Evolutionary conservation across 345 rosid species (phyloP).

Genomic region (Gossypium turneri): DNA sequence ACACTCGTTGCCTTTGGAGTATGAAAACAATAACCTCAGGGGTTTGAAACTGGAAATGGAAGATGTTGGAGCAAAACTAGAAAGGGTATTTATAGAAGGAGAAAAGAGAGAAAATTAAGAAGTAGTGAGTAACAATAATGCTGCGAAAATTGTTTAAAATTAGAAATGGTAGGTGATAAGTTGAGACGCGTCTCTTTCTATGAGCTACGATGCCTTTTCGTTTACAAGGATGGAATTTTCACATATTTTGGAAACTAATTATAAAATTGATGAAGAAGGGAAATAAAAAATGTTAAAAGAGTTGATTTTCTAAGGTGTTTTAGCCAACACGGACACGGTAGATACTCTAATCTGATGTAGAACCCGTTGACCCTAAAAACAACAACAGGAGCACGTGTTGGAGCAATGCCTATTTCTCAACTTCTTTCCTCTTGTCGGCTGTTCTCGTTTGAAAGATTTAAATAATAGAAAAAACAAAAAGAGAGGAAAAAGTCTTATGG

Average conservation of each 20-base stretch:
- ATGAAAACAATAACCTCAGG: neutral
- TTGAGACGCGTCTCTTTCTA: neutral
- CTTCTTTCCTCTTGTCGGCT: neutral
- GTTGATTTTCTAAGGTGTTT: neutral
- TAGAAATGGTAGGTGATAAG: neutral
- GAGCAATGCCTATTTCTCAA: neutral
- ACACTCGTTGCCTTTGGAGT: neutral
- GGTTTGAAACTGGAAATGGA: neutral
- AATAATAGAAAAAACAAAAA: neutral
- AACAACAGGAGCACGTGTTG: neutral
- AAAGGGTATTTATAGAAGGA: slow-evolving; percentile 5
- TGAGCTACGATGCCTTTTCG: neutral
- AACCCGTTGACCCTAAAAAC: neutral
- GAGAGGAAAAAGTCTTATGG: neutral
- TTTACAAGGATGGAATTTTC: neutral
- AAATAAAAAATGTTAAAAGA: neutral
- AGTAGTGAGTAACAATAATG: neutral
- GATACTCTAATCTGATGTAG: neutral
- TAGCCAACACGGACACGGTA: neutral
- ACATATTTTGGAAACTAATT: no score
- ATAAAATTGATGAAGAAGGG: no score
- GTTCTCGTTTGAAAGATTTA: neutral
- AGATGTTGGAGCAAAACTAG: neutral
- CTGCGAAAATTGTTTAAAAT: neutral
- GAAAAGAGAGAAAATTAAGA: neutral